Conservation (phyloP, 768 basidiomycete species). For the Pulveroboletus sp. region DNA sequence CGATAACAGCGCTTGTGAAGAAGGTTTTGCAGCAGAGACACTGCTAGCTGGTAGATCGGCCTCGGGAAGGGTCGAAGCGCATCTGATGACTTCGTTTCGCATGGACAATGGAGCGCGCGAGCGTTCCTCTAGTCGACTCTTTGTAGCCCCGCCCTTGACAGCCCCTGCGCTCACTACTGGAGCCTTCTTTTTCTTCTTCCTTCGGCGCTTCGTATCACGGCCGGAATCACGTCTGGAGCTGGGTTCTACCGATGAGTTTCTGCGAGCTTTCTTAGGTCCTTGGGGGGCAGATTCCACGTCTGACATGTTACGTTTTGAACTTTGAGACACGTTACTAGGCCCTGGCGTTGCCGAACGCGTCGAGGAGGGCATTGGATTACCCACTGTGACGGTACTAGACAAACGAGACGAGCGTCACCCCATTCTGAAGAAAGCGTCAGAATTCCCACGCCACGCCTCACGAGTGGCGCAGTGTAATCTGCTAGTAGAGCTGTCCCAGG, state of each 20-base stretch:
- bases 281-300: conserved; percentile 20
- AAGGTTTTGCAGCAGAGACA: neutral
- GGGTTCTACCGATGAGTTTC: conserved; percentile 15
- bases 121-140: conserved; percentile 6
- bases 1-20: neutral
- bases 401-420: neutral
- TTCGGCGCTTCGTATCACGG: conserved; percentile 26
- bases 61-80: conserved; percentile 18
- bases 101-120: conserved; percentile 16
- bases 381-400: neutral
- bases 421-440: neutral
- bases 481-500: too few relatives aligned
- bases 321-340: conserved; percentile 2
- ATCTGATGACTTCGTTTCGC: conserved; percentile 27
- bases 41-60: conserved; percentile 1
- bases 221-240: conserved; percentile 13
- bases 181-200: conserved; percentile 26
- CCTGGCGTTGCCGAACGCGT: conserved; percentile 18
- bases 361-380: conserved; percentile 22
- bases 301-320: conserved; percentile 20
- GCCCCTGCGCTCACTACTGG: conserved; percentile 16
- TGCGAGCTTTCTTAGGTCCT: conserved; percentile 23
- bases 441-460: conserved; percentile 25
- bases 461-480: too few relatives aligned
- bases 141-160: conserved; percentile 9